Conservation (phyloP, 2,329 filamentous ascomycete species). For the Microascus cirrosus region DNA sequence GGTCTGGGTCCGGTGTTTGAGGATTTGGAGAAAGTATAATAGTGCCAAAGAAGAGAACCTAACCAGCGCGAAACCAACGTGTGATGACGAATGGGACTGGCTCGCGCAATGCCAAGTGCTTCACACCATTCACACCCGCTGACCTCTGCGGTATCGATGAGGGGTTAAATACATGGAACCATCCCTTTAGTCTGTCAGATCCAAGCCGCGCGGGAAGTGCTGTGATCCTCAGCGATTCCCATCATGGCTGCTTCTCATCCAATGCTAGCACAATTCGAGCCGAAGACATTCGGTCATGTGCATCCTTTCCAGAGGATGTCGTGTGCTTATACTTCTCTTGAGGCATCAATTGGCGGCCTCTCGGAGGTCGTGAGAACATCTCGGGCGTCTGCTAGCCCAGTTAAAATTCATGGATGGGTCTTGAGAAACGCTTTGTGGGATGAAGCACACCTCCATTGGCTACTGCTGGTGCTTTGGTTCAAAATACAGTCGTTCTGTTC, state of each 20-base stretch:
- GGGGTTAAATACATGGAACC: neutral
- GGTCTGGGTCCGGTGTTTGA: neutral
- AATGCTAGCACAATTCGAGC: neutral
- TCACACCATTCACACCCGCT: neutral
- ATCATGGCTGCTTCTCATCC: neutral
- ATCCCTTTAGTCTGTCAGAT: too few relatives aligned
- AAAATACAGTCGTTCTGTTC: neutral
- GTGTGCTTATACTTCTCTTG: neutral
- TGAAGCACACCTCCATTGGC: neutral
- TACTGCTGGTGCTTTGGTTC: neutral
- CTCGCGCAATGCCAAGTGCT: neutral
- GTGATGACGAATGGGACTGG: neutral
- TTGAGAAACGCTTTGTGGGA: neutral
- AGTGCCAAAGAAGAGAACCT: neutral
- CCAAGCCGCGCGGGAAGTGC: neutral
- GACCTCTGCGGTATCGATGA: neutral
- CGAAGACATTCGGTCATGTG: neutral
- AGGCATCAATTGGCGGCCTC: neutral
- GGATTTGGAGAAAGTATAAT: neutral
- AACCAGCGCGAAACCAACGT: neutral
- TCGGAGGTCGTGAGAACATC: neutral
- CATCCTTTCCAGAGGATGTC: neutral
- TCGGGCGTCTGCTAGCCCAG: neutral
- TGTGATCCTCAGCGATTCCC: neutral
- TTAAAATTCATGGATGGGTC: neutral